Evolutionary conservation across 352 stramenopile species (phyloP), one percentile per base, ranked within the genome.

Genomic region (Phytophthora litchii): DNA sequence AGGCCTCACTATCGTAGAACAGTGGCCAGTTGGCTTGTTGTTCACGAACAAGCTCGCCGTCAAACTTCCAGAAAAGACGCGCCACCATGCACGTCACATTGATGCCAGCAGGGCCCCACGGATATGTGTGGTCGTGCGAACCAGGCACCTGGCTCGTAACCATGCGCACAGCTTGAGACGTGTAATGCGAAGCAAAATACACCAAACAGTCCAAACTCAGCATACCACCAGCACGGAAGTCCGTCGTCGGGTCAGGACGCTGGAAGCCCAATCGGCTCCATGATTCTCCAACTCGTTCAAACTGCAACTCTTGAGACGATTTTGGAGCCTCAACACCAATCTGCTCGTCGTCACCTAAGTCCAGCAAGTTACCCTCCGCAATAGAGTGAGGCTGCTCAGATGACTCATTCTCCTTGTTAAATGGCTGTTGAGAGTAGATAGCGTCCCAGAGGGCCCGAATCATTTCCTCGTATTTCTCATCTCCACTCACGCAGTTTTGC

Each of bases 251-350:
- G 58, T 95, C 86, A 5, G 86, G 83, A 23, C 86, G 81, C 46
- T 95, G 86, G 48, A 95, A 95, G 5, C 86, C 86, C 41, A 95
- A 64, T 17, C 80, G 82, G 46, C 83, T 93, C 86, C 86, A 95
- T 0, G 82, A 78, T 46, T 90, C 76, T 23, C 86, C 86, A 27
- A 86, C 70, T 1, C 80, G 78, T 49, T 95, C 86, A 60, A 89
- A 95, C 45, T 76, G 58, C 31, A 74, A 38, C 3, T 68, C 67
- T 12, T 55, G 23, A 7, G 53, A 32, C 17, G 37, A 9, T 32
- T 73, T 38, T 32, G 59, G 9, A 32, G 34, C 34, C 1, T 1
- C 25, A 44, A 12, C 25, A 17, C 7, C 52, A 38, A 47, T 58
- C 17, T 73, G 40, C 13, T 45, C 48, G 9, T 51, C 35, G 25